These are phyloP conservation scores for Pyrenula aspistea DNA, from an alignment of 495 filamentous ascomycete species.

Conservation along the genomic window DNA sequence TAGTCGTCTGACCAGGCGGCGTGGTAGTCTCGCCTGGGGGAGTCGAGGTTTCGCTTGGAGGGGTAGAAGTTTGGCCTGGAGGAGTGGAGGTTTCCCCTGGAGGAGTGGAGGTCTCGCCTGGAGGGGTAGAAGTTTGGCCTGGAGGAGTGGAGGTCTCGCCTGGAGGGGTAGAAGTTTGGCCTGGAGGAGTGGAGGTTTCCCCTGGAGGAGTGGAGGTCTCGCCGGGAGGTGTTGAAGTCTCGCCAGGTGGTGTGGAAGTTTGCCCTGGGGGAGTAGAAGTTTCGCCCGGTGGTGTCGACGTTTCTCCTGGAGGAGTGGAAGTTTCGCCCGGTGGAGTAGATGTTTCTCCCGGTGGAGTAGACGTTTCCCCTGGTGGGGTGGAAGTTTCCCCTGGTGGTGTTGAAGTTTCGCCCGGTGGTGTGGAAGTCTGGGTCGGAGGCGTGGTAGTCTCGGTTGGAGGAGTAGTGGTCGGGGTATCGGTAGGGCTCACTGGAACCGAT, in stretches of 20 bases:
- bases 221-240: not conserved
- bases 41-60: not conserved
- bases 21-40: too few species aligned
- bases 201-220: not conserved
- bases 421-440: not conserved
- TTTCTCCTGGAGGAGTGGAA: not conserved
- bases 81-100: too few species aligned
- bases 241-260: not conserved
- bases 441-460: too few species aligned
- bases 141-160: not conserved
- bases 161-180: not conserved
- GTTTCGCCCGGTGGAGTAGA: not conserved
- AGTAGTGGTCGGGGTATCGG: not conserved
- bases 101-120: not conserved
- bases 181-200: too few species aligned
- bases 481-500: not conserved
- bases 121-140: not conserved
- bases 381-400: too few species aligned
- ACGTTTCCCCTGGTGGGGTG: not conserved
- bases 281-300: not conserved
- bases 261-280: not conserved
- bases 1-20: not conserved
- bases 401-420: not conserved
- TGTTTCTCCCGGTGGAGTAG: not conserved
- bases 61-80: not conserved